Percentiles rank a stretch among this genome's conserved stretches.
Conservation (phyloP, 495 filamentous ascomycete genomes). For the Glarea lozoyensis region DNA sequence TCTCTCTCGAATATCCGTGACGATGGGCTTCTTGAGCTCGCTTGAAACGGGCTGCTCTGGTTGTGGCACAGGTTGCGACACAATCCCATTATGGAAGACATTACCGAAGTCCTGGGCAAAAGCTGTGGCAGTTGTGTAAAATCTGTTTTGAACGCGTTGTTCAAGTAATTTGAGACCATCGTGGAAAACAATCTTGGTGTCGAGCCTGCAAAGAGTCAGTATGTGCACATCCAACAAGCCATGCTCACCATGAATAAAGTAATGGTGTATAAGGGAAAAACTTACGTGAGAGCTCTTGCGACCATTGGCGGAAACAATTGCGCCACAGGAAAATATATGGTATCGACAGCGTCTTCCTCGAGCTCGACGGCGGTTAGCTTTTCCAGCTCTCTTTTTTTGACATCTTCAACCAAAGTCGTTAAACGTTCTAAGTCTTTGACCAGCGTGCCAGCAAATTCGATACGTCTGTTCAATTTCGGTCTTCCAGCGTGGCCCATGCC, state of each 20-base stretch:
- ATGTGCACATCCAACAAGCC: too few relatives aligned
- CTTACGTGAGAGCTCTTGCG: constrained; percentile 65
- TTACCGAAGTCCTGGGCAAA: constrained; percentile 66
- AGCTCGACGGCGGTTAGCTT: constrained; percentile 70
- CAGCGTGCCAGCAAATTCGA: constrained; percentile 76
- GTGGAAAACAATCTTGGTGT: constrained; percentile 61
- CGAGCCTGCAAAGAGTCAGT: constrained; percentile 52
- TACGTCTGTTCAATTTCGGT: constrained; percentile 65
- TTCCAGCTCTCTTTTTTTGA: constrained; percentile 61
- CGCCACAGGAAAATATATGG: constrained; percentile 80
- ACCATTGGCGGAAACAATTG: constrained; percentile 71
- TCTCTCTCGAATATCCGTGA: constrained; percentile 40
- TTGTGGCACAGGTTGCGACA: constrained; percentile 24
- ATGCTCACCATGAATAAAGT: too few relatives aligned
- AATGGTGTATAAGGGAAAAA: constrained; percentile 9
- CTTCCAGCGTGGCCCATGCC: constrained; percentile 81
- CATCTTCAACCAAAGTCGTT: constrained; percentile 52
- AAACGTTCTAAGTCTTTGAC: constrained; percentile 68
- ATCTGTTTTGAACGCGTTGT: constrained; percentile 56
- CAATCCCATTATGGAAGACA: constrained; percentile 60
- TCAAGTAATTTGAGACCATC: constrained; percentile 54
- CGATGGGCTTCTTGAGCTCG: constrained; percentile 33
- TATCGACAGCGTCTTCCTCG: constrained; percentile 69
- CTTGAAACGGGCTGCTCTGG: constrained; percentile 17
- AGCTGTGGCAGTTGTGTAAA: constrained; percentile 63